phyloP scores from a whole-genome alignment of 2,329 filamentous ascomycete genomes.

The Cercospora berteroae region DNA sequence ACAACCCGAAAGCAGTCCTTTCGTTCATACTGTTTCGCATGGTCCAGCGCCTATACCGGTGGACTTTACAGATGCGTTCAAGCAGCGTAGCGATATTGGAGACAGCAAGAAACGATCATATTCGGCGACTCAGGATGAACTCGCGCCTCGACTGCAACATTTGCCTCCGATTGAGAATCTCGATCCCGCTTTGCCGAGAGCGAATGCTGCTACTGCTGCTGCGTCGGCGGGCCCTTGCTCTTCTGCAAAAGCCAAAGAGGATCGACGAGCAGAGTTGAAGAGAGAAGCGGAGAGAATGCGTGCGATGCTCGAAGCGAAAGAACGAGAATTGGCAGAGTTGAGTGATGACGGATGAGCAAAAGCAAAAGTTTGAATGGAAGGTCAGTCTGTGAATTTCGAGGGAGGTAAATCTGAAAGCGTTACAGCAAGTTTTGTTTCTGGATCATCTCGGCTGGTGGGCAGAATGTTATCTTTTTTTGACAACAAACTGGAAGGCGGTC shows the following conservation, averaged over 20 bases:
- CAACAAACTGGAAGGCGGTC: neutral
- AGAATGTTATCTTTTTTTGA: neutral
- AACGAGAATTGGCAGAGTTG: slow-evolving; percentile 62
- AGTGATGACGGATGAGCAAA: slow-evolving; percentile 19
- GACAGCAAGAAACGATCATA: slow-evolving; percentile 63
- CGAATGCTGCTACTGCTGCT: neutral
- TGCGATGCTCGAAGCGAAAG: slow-evolving; percentile 68
- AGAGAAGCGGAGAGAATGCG: slow-evolving; percentile 75
- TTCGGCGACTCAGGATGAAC: slow-evolving; percentile 44
- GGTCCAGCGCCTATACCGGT: slow-evolving; percentile 35
- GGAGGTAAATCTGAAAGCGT: neutral
- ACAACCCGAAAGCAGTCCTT: slow-evolving; percentile 12
- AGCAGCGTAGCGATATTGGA: slow-evolving; percentile 24
- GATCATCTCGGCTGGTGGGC: neutral
- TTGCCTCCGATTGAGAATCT: slow-evolving; percentile 32
- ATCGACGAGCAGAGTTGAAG: slow-evolving; percentile 64
- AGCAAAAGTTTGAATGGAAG: neutral
- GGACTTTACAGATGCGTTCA: slow-evolving; percentile 39
- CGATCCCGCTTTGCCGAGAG: slow-evolving; percentile 41
- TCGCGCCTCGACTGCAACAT: slow-evolving; percentile 28
- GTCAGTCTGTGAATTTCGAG: neutral
- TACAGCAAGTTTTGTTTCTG: neutral
- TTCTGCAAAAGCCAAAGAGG: slow-evolving; percentile 46
- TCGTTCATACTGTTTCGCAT: slow-evolving; percentile 25
- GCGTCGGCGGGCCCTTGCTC: neutral